A percentile compares a stretch with the other conserved stretches of the same genome.
Evolutionary conservation across 2,329 filamentous ascomycete genomes (phyloP).

Genomic region (Thielaviopsis ethacetica): DNA sequence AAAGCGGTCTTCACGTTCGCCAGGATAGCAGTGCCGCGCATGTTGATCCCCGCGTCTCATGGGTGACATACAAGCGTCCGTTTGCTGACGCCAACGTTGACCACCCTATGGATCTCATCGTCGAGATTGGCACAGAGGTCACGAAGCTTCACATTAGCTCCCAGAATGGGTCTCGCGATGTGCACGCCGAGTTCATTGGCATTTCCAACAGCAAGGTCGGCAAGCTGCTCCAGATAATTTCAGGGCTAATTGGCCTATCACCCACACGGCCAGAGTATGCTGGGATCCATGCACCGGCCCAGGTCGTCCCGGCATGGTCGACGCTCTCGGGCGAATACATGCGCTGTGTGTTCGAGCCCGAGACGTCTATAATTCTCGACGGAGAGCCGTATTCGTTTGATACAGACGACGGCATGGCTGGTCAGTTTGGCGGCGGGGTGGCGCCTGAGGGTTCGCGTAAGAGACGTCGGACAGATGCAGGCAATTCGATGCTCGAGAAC

Average conservation of each 20-base stretch:
- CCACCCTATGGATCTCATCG: conserved; percentile 49
- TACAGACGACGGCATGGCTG: conserved; percentile 13
- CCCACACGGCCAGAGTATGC: conserved; percentile 10
- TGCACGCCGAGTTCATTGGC: conserved; percentile 58
- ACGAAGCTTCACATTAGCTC: conserved; percentile 36
- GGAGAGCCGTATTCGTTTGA: conserved; percentile 29
- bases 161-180: conserved; percentile 14
- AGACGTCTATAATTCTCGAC: conserved; percentile 43
- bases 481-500: conserved; percentile 17
- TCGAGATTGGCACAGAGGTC: conserved; percentile 60
- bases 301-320: not conserved
- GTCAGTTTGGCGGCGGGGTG: conserved; percentile 16
- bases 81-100: conserved; percentile 53
- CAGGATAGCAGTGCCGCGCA: conserved; percentile 23
- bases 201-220: conserved; percentile 53
- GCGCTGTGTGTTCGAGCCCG: conserved; percentile 42
- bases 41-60: conserved; percentile 23
- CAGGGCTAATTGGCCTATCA: conserved; percentile 59
- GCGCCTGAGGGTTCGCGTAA: conserved; percentile 13
- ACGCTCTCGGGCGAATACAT: conserved; percentile 55
- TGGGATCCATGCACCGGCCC: not conserved
- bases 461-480: conserved; percentile 7
- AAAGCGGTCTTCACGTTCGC: conserved; percentile 59
- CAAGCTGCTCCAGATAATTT: conserved; percentile 64
- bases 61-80: conserved; percentile 68